A percentile compares a stretch with the other conserved stretches of the same genome.
Evolutionary conservation across 768 basidiomycete genomes (phyloP).

Genomic region (Gymnopilus junonius): DNA sequence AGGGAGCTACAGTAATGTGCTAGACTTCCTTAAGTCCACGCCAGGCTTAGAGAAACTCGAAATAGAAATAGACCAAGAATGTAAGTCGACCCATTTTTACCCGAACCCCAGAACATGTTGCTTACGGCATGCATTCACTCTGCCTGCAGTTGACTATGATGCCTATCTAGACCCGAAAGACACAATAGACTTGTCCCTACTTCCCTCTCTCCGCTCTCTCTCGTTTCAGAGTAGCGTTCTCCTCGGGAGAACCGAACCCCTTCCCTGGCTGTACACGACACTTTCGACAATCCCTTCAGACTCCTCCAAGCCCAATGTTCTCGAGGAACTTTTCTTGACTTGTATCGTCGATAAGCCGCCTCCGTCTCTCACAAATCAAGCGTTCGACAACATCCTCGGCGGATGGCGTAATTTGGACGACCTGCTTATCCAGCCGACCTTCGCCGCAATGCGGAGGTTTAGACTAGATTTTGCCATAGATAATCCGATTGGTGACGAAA

Average conservation of each 20-base stretch:
- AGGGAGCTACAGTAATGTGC: conserved; percentile 21
- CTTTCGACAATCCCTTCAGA: conserved; percentile 21
- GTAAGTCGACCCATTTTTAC: conserved; percentile 14
- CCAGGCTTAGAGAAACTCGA: conserved; percentile 21
- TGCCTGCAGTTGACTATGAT: conserved; percentile 22
- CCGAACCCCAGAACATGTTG: neutral
- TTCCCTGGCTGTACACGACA: conserved; percentile 27
- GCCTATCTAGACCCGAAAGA: conserved; percentile 20
- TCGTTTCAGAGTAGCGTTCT: conserved; percentile 24
- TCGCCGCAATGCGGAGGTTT: conserved; percentile 21
- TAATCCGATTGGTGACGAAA: conserved; percentile 22
- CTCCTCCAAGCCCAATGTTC: conserved; percentile 7
- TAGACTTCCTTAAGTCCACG: conserved; percentile 16
- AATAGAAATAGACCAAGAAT: conserved; percentile 26
- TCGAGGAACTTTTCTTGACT: conserved; percentile 24
- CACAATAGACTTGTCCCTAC: conserved; percentile 18
- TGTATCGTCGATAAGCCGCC: conserved; percentile 30
- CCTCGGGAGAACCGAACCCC: conserved; percentile 27
- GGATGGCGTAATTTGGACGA: conserved; percentile 29
- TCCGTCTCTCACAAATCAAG: conserved; percentile 23
- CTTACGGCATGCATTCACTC: neutral
- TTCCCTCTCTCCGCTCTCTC: conserved; percentile 21
- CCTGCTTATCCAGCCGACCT: conserved; percentile 25
- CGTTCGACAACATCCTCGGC: conserved; percentile 20
- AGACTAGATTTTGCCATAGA: conserved; percentile 25